Evolutionary conservation across 1,284 basidiomycete species (phyloP).

Genomic region (Cryptococcus sp.): DNA sequence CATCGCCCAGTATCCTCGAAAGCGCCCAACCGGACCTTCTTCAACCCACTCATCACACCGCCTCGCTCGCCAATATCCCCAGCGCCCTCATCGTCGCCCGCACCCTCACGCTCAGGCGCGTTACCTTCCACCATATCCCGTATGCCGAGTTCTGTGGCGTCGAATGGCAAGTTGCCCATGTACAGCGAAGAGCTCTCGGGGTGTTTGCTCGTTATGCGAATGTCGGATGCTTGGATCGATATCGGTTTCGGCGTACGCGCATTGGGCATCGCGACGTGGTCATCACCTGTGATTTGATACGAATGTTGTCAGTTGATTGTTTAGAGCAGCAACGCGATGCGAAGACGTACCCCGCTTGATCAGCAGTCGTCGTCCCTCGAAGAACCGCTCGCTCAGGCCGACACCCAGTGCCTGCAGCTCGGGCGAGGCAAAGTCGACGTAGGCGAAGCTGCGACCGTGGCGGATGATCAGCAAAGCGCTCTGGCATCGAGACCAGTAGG

Average conservation of each 20-base stretch:
- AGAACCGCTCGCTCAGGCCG: conserved; percentile 72
- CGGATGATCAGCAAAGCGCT: background rate
- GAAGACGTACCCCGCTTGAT: conserved; percentile 89
- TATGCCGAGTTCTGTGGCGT: conserved; percentile 76
- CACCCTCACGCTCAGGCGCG: conserved; percentile 26
- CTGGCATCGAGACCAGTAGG: background rate
- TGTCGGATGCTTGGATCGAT: conserved; percentile 35
- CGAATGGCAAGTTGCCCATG: conserved; percentile 59
- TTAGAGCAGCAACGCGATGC: background rate
- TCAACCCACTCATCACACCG: conserved; percentile 66
- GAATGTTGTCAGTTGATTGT: background rate
- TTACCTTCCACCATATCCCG: conserved; percentile 53
- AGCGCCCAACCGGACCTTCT: conserved; percentile 87
- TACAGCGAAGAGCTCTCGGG: conserved; percentile 47
- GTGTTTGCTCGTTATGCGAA: conserved; percentile 49
- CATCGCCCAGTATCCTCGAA: conserved; percentile 93
- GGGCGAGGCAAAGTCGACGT: conserved; percentile 84
- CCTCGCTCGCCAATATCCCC: conserved; percentile 33
- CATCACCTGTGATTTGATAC: conserved; percentile 59
- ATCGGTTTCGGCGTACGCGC: conserved; percentile 57
- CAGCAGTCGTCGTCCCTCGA: conserved; percentile 83
- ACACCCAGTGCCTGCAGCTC: conserved; percentile 76
- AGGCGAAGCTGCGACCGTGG: conserved; percentile 72
- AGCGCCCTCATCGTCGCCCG: conserved; percentile 41
- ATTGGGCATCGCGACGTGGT: conserved; percentile 56